These are phyloP conservation scores for Lentinula aciculospora DNA, from an alignment of 768 basidiomycete genomes.

Conservation along the genomic window DNA sequence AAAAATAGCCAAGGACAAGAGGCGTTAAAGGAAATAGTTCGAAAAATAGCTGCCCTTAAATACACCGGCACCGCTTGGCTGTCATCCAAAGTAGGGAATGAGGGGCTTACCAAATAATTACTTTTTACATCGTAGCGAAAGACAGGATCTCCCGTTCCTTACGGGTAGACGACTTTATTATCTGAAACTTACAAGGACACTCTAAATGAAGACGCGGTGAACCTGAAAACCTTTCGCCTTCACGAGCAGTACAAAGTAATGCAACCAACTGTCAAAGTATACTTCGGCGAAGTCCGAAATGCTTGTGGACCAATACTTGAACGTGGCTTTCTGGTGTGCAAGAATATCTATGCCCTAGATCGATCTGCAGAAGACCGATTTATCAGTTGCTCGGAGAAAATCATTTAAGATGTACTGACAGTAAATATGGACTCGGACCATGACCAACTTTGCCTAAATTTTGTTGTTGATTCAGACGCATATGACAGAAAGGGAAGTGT, in stretches of 20 bases:
- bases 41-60: conserved; percentile 32
- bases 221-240: conserved; percentile 5
- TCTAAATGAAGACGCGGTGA: conserved; percentile 17
- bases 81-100: conserved; percentile 35
- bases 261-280: conserved; percentile 4
- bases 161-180: conserved; percentile 24
- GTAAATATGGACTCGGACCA: not conserved
- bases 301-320: not conserved
- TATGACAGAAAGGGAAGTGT: not conserved
- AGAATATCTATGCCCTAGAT: conserved; percentile 6
- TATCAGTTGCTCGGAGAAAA: conserved; percentile 1
- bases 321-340: not conserved
- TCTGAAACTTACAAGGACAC: conserved; percentile 29
- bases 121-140: conserved; percentile 35
- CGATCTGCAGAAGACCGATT: conserved; percentile 7
- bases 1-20: conserved; percentile 13
- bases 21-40: conserved; percentile 13
- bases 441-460: not conserved
- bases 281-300: not conserved
- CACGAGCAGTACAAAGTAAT: conserved; percentile 2
- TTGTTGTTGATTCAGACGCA: not conserved
- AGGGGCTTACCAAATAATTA: conserved; percentile 34
- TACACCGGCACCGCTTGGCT: conserved; percentile 36
- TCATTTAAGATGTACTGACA: conserved; percentile 1
- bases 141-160: conserved; percentile 36